A percentile compares a stretch with the other conserved stretches of the same genome.
Evolutionary conservation across 1,284 basidiomycete genomes (phyloP).

Genomic region (Malassezia furfur): DNA sequence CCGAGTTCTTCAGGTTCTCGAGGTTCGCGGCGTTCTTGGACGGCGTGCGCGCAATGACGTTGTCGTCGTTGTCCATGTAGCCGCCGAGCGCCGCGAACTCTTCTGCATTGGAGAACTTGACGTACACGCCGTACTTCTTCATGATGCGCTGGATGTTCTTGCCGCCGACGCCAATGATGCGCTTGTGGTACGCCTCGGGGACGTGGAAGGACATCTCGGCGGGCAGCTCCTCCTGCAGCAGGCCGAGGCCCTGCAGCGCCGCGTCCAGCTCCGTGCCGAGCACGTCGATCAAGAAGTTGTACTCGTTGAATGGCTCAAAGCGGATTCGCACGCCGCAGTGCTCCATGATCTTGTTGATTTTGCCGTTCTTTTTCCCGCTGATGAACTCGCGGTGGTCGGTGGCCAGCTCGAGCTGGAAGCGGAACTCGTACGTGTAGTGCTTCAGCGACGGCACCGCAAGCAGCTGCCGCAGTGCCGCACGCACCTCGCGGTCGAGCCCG

Average conservation of each 20-base stretch:
- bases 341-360: conserved; percentile 54
- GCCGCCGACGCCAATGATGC: conserved; percentile 96
- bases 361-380: conserved; percentile 50
- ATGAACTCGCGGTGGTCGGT: conserved; percentile 98
- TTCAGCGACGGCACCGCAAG: conserved; percentile 84
- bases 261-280: conserved; percentile 52
- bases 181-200: conserved; percentile 95
- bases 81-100: conserved; percentile 91
- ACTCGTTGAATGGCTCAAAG: conserved; percentile 97
- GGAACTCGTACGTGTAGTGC: conserved; percentile 91
- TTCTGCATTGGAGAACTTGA: conserved; percentile 97
- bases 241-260: conserved; percentile 74
- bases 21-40: conserved; percentile 94
- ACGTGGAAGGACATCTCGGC: conserved; percentile 99
- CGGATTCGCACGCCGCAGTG: conserved; percentile 80
- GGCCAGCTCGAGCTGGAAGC: conserved; percentile 94
- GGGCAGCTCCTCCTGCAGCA: conserved; percentile 90
- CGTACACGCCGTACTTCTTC: conserved; percentile 98
- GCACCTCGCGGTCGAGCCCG: conserved; percentile 85
- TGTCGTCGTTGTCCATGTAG: conserved; percentile 95
- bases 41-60: conserved; percentile 90
- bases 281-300: conserved; percentile 93
- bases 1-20: conserved; percentile 86
- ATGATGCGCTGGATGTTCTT: conserved; percentile 98
- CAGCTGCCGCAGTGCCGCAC: conserved; percentile 72